Conservation (phyloP, 805 yeast species). For the Jamesozyma lodderae region DNA sequence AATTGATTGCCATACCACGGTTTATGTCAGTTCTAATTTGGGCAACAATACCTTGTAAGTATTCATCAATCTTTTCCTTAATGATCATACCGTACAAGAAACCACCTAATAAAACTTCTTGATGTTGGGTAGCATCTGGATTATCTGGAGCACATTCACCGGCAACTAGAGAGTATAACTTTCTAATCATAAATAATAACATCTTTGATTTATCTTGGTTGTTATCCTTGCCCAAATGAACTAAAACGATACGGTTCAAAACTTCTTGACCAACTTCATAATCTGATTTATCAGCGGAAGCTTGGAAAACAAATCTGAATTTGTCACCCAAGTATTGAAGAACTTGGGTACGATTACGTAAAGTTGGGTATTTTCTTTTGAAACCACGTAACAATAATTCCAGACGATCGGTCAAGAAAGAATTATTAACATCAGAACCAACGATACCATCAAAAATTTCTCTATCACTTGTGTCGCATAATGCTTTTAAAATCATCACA, state of each 20-base stretch:
- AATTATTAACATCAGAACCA: conserved; percentile 77
- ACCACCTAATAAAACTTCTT: conserved; percentile 91
- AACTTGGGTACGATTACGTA: conserved; percentile 79
- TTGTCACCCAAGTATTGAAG: conserved; percentile 91
- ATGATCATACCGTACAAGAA: conserved; percentile 93
- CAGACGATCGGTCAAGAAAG: conserved; percentile 95
- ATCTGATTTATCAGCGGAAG: conserved; percentile 81
- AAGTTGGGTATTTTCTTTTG: conserved; percentile 56
- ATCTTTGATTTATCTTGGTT: conserved; percentile 76
- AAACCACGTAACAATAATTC: conserved; percentile 84
- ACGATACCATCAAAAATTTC: conserved; percentile 94
- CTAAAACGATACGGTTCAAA: conserved; percentile 73
- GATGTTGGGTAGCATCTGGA: conserved; percentile 99
- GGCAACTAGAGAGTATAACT: conserved; percentile 87
- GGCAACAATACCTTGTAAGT: conserved; percentile 57
- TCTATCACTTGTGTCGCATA: conserved; percentile 83
- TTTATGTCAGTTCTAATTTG: conserved; percentile 75
- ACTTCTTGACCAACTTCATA: conserved; percentile 85
- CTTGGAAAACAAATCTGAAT: conserved; percentile 86
- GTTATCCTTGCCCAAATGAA: conserved; percentile 54
- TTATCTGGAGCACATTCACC: conserved; percentile 96
- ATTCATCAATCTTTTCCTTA: conserved; percentile 94
- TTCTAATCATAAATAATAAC: conserved; percentile 90
- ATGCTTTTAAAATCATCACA: conserved; percentile 82
- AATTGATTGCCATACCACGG: conserved; percentile 74